These are phyloP conservation scores for Flaveria sonorensis DNA, from an alignment of 129 eudicot species.

Conservation along the genomic window DNA sequence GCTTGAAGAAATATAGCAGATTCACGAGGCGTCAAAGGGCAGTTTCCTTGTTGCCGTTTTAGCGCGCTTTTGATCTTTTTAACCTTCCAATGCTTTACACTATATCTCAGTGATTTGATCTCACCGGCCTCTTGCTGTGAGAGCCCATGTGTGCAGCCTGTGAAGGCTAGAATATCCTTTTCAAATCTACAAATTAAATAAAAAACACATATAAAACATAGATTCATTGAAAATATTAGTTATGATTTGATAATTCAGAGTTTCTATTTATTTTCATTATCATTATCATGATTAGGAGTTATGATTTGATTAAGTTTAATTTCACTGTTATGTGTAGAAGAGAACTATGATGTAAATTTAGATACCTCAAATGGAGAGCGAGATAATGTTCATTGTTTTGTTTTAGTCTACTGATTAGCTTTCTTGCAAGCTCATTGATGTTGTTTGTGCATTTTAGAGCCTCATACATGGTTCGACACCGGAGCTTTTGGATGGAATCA, in stretches of 20 bases:
- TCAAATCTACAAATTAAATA: slow-evolving; percentile 44
- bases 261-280: no score
- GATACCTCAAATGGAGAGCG: slow-evolving; percentile 69
- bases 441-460: slow-evolving; percentile 49
- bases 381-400: slow-evolving; percentile 49
- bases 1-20: slow-evolving; percentile 66
- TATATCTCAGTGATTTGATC: slow-evolving; percentile 47
- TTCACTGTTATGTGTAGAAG: background rate
- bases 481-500: slow-evolving; percentile 56
- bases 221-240: background rate
- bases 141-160: slow-evolving; percentile 69
- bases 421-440: slow-evolving; percentile 45
- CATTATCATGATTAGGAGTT: no score
- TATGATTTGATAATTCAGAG: no score
- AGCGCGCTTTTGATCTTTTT: slow-evolving; percentile 47
- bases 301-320: background rate
- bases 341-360: background rate
- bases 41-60: slow-evolving; percentile 49
- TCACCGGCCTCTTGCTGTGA: slow-evolving; percentile 48
- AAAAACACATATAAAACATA: background rate
- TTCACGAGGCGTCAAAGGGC: slow-evolving; percentile 76
- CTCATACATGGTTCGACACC: slow-evolving; percentile 71
- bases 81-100: slow-evolving; percentile 66
- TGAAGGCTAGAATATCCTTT: slow-evolving; percentile 72
- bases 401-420: slow-evolving; percentile 42